These are phyloP conservation scores for Pichia cephalocereana DNA, from an alignment of 805 yeast genomes.

Conservation along the genomic window DNA sequence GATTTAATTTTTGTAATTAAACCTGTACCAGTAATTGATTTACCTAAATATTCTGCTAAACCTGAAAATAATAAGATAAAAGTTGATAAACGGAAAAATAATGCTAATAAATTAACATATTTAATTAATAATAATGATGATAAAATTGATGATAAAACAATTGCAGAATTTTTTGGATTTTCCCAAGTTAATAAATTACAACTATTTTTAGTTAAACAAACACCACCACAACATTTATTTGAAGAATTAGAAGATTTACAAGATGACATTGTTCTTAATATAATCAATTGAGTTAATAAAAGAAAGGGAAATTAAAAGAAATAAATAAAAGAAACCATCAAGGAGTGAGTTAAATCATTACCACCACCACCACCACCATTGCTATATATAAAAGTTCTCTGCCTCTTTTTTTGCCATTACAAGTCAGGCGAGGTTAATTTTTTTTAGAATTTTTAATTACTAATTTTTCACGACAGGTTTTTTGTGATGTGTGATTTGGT, in stretches of 20 bases:
- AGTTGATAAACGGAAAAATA: constrained; percentile 52
- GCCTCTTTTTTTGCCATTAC: too few species aligned
- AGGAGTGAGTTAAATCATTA: too few species aligned
- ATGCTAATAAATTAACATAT: constrained; percentile 51
- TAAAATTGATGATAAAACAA: constrained; percentile 59
- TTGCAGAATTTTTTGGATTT: constrained; percentile 68
- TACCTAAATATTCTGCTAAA: constrained; percentile 68
- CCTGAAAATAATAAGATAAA: constrained; percentile 54
- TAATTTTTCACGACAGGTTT: too few species aligned
- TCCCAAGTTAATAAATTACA: constrained; percentile 56
- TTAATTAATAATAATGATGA: constrained; percentile 48
- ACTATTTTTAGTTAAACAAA: constrained; percentile 21
- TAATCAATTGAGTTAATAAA: background rate
- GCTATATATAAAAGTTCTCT: too few species aligned
- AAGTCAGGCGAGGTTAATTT: too few species aligned
- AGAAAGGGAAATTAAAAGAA: background rate
- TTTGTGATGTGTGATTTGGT: too few species aligned
- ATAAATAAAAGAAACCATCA: background rate
- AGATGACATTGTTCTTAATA: background rate
- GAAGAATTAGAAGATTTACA: constrained; percentile 1
- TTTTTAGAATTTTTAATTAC: too few species aligned
- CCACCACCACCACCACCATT: too few species aligned
- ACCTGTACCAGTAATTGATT: constrained; percentile 67
- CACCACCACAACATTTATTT: constrained; percentile 24
- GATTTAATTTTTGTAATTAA: constrained; percentile 72